phyloP scores from a whole-genome alignment of 2,329 filamentous ascomycete species.

The Tolypocladium inflatum region DNA sequence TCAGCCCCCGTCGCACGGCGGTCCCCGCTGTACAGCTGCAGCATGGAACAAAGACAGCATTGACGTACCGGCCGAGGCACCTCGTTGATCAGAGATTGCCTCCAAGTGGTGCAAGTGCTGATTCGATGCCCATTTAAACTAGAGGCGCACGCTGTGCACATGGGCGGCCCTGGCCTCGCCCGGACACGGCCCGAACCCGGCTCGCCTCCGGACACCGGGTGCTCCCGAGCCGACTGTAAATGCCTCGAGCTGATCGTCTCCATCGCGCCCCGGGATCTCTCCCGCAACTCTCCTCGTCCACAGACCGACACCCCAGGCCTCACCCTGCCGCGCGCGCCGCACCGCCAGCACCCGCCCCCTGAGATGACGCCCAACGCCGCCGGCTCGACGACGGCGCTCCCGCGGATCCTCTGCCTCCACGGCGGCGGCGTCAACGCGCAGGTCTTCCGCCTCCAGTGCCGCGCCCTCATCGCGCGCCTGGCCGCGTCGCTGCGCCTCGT shows the following conservation, averaged over 20 bases:
- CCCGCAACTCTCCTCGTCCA: background rate
- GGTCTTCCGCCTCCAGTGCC: constrained; percentile 61
- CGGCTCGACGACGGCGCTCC: constrained; percentile 24
- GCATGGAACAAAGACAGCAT: too few relatives aligned
- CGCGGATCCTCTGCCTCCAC: constrained; percentile 72
- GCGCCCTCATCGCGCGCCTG: constrained; percentile 39
- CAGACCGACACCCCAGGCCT: background rate
- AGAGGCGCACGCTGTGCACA: too few relatives aligned
- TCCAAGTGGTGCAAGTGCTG: too few relatives aligned
- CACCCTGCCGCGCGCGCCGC: background rate
- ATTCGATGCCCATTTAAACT: too few relatives aligned
- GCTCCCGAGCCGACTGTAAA: background rate
- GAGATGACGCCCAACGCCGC: background rate
- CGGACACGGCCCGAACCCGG: background rate
- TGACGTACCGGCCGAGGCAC: too few relatives aligned
- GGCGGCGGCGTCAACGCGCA: constrained; percentile 65
- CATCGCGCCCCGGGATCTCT: background rate
- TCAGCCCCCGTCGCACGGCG: too few relatives aligned
- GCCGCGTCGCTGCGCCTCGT: constrained; percentile 55
- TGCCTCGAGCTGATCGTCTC: background rate
- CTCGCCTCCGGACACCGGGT: background rate
- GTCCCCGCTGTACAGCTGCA: too few relatives aligned
- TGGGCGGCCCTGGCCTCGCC: background rate
- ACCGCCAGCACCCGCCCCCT: too few relatives aligned
- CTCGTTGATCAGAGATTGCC: too few relatives aligned